Evolutionary conservation across 2,329 filamentous ascomycete species (phyloP).

Genomic region (Aspergillaceae sp.): DNA sequence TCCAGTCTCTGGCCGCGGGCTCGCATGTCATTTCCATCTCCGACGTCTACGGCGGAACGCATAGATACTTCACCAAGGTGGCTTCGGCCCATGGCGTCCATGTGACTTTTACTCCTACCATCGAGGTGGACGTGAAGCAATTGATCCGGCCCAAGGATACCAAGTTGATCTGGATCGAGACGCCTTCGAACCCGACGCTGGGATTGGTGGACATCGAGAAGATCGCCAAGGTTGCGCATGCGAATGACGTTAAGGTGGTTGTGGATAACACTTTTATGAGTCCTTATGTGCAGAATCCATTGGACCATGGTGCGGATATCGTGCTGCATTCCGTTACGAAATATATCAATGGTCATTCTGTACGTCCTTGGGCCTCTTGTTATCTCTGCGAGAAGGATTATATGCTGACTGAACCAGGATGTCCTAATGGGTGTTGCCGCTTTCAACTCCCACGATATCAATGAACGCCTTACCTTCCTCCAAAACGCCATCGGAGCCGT

Average conservation of each 20-base stretch:
- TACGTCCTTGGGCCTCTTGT: conserved; percentile 16
- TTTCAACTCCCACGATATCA: conserved; percentile 78
- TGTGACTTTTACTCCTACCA: conserved; percentile 88
- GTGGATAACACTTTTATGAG: conserved; percentile 98
- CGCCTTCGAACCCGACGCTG: conserved; percentile 88
- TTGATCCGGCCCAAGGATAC: conserved; percentile 76
- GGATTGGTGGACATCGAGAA: conserved; percentile 86
- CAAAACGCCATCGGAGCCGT: conserved; percentile 97
- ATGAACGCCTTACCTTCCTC: conserved; percentile 72
- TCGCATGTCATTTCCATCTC: conserved; percentile 94
- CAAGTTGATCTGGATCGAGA: conserved; percentile 95
- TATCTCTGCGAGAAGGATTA: not conserved
- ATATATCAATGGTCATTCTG: conserved; percentile 92
- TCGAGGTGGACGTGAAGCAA: conserved; percentile 76
- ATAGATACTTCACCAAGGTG: conserved; percentile 98
- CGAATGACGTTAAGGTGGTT: conserved; percentile 86
- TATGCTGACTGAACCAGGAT: conserved; percentile 44
- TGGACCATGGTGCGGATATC: conserved; percentile 91
- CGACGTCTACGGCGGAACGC: conserved; percentile 95
- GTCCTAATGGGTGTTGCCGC: conserved; percentile 97
- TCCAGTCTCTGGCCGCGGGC: conserved; percentile 82
- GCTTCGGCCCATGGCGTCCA: conserved; percentile 87
- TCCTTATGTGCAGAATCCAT: conserved; percentile 92
- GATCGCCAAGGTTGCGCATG: conserved; percentile 73
- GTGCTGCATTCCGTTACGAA: conserved; percentile 97